These are phyloP conservation scores for Colletotrichum spaethianum DNA, from an alignment of 2,329 filamentous ascomycete species.

Conservation along the genomic window DNA sequence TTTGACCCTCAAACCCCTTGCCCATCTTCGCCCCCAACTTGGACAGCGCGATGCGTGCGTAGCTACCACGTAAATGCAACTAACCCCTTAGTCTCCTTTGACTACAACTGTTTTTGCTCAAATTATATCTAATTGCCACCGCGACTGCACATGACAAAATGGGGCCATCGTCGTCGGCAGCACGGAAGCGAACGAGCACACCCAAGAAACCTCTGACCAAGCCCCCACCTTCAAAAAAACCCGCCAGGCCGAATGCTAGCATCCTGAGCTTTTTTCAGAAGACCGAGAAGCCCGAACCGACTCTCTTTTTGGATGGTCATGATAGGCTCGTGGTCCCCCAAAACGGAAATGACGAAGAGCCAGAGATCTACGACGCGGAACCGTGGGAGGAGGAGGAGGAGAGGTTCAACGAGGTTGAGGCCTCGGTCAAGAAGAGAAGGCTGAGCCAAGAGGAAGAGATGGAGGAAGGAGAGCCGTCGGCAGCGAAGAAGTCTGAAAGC, in stretches of 20 bases:
- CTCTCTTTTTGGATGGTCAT: slow-evolving; percentile 64
- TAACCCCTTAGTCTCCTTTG: not conserved
- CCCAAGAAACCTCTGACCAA: slow-evolving; percentile 38
- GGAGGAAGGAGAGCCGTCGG: slow-evolving; percentile 2
- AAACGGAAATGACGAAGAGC: slow-evolving; percentile 17
- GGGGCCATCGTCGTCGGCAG: slow-evolving; percentile 36
- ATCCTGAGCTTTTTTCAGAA: slow-evolving; percentile 85
- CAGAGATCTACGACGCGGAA: slow-evolving; percentile 25
- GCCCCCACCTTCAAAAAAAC: slow-evolving; percentile 48
- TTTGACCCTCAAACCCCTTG: slow-evolving; percentile 1
- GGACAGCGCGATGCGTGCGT: not conserved
- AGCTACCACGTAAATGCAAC: not conserved
- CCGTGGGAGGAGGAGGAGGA: slow-evolving; percentile 32
- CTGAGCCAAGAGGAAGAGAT: slow-evolving; percentile 48
- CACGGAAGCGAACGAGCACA: slow-evolving; percentile 38
- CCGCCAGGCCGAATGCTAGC: slow-evolving; percentile 69
- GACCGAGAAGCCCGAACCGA: slow-evolving; percentile 70
- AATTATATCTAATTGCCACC: not conserved
- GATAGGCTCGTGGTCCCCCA: slow-evolving; percentile 17
- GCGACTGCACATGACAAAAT: slow-evolving; percentile 21
- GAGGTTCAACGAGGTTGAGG: slow-evolving; percentile 53
- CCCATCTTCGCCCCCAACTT: not conserved
- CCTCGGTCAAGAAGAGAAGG: slow-evolving; percentile 59
- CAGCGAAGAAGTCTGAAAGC: slow-evolving; percentile 9
- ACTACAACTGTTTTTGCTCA: not conserved